A percentile compares a stretch with the other conserved stretches of the same genome.
Conservation (phyloP, 768 basidiomycete genomes). For the Pleurotus pulmonarius region DNA sequence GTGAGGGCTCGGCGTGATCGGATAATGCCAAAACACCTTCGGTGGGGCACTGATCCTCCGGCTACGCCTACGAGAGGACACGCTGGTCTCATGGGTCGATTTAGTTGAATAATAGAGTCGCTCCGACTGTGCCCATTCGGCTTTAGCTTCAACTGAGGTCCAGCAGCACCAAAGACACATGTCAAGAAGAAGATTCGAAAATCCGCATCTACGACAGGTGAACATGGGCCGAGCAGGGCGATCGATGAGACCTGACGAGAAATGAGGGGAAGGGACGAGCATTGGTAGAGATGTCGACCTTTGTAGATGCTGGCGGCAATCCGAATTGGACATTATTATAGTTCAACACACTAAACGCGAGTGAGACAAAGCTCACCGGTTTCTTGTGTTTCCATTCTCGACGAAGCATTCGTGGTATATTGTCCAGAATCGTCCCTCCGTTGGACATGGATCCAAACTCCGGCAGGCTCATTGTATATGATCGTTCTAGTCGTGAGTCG, state of each 20-base stretch:
- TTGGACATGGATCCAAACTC: neutral
- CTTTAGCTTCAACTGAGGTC: slow-evolving; percentile 37
- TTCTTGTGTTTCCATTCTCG: slow-evolving; percentile 6
- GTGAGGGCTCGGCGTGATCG: neutral
- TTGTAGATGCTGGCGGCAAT: slow-evolving; percentile 31
- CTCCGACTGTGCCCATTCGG: slow-evolving; percentile 32
- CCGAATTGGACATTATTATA: neutral
- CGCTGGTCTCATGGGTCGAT: neutral
- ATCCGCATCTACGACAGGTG: slow-evolving; percentile 43
- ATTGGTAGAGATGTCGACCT: slow-evolving; percentile 44
- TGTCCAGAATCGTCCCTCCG: slow-evolving; percentile 1
- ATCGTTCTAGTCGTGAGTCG: neutral
- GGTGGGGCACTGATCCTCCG: slow-evolving; percentile 9
- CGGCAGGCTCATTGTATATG: neutral
- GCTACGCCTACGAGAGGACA: neutral
- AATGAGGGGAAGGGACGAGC: slow-evolving; percentile 32
- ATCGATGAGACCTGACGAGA: neutral
- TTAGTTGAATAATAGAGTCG: slow-evolving; percentile 21
- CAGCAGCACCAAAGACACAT: slow-evolving; percentile 51
- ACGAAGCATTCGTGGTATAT: slow-evolving; percentile 6
- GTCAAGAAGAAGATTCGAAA: slow-evolving; percentile 42
- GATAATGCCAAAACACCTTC: slow-evolving; percentile 1
- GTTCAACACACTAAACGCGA: neutral
- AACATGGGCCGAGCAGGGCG: slow-evolving; percentile 35
- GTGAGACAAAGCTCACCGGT: slow-evolving; percentile 1